A percentile compares a stretch with the other conserved stretches of the same genome.
Evolutionary conservation across 768 basidiomycete genomes (phyloP).

Genomic region (Agrocybe praecox): DNA sequence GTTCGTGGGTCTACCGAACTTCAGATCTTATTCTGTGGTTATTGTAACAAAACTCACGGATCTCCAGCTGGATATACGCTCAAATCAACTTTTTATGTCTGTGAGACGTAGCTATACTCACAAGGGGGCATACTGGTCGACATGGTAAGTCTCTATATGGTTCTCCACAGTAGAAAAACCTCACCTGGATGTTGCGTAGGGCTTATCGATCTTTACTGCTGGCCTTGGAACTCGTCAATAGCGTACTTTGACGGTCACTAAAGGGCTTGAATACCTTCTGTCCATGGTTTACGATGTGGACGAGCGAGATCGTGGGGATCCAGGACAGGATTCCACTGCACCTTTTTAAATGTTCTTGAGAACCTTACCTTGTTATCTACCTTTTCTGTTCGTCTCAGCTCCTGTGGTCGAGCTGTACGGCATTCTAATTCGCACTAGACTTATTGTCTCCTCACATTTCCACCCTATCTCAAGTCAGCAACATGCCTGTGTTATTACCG

Average conservation of each 20-base stretch:
- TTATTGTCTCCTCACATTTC: not conserved
- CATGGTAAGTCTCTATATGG: too few relatives aligned
- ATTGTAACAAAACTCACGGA: not conserved
- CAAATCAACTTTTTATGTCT: not conserved
- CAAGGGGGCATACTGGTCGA: too few relatives aligned
- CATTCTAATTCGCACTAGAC: not conserved
- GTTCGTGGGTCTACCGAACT: not conserved
- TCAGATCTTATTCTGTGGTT: not conserved
- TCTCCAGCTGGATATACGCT: not conserved
- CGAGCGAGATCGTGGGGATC: not conserved
- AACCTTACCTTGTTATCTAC: not conserved
- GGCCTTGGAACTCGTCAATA: not conserved
- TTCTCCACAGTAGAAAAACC: too few relatives aligned
- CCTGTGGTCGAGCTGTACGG: not conserved
- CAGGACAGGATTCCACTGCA: not conserved
- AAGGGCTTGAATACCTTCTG: not conserved
- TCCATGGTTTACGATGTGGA: not conserved
- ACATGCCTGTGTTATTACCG: not conserved
- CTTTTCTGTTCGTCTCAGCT: not conserved
- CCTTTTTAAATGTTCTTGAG: not conserved
- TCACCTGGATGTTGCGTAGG: too few relatives aligned
- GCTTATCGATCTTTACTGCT: not conserved
- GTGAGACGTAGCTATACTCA: not conserved
- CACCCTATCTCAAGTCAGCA: not conserved
- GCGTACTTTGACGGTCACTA: not conserved